Conservation (phyloP, 139 green algal species). For the Ettlia oleoabundans region DNA sequence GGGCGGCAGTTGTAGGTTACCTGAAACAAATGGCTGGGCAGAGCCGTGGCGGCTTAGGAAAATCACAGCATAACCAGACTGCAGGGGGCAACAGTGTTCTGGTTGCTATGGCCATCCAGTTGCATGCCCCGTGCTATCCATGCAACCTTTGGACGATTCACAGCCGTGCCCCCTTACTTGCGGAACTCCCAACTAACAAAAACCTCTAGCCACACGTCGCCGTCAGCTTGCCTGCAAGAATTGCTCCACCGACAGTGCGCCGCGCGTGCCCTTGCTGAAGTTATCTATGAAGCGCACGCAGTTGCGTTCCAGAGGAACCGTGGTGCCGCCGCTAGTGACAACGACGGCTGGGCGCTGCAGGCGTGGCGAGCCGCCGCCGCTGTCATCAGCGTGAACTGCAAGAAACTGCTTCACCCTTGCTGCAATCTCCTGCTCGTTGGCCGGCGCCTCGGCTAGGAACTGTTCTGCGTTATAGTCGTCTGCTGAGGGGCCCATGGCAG, state of each 20-base stretch:
- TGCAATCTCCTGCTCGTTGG: background rate
- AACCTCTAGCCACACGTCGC: slow-evolving; percentile 16
- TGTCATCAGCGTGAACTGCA: background rate
- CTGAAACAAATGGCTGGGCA: slow-evolving; percentile 84
- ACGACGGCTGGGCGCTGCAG: slow-evolving; percentile 50
- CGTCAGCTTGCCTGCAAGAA: slow-evolving; percentile 86
- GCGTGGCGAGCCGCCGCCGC: background rate
- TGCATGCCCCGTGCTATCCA: no score
- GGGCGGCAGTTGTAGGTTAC: background rate
- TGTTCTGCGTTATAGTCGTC: background rate
- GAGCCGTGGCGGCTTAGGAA: slow-evolving; percentile 86
- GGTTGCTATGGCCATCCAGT: no score
- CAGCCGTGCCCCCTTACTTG: no score
- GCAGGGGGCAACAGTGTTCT: slow-evolving; percentile 26
- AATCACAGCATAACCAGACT: slow-evolving; percentile 92
- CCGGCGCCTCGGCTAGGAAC: slow-evolving; percentile 17
- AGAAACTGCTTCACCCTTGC: slow-evolving; percentile 21
- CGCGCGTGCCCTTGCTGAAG: slow-evolving; percentile 90
- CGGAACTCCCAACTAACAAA: no score
- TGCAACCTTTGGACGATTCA: no score
- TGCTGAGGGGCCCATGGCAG: background rate
- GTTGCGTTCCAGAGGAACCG: slow-evolving; percentile 91
- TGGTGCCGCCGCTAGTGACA: slow-evolving; percentile 96
- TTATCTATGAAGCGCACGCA: slow-evolving; percentile 99
- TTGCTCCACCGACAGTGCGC: slow-evolving; percentile 87